Evolutionary conservation across 495 filamentous ascomycete species (phyloP).

Genomic region (Beverwykella pulmonaria): DNA sequence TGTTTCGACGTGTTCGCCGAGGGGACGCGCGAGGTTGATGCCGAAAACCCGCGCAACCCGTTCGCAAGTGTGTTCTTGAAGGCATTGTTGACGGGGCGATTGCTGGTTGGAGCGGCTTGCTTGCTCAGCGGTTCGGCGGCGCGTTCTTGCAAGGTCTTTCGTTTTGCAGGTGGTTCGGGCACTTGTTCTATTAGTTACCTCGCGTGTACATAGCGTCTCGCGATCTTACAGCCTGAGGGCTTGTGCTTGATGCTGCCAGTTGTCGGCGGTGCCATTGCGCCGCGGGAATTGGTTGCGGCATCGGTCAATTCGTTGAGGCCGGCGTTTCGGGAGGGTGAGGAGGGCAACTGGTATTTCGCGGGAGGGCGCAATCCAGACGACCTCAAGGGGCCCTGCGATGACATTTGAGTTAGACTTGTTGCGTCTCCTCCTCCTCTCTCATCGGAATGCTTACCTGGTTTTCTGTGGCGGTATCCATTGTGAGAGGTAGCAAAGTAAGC

Average conservation of each 20-base stretch:
- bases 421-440: not conserved
- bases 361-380: conserved; percentile 28
- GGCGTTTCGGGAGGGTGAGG: conserved; percentile 4
- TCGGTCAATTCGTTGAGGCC: conserved; percentile 31
- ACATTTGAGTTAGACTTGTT: conserved; percentile 24
- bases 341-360: conserved; percentile 16
- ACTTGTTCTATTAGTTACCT: conserved; percentile 22
- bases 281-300: conserved; percentile 25
- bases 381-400: conserved; percentile 15
- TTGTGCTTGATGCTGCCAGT: conserved; percentile 28
- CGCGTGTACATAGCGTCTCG: not conserved
- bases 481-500: not conserved
- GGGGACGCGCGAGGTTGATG: conserved; percentile 27
- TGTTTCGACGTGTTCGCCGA: conserved; percentile 12
- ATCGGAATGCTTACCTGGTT: conserved; percentile 32
- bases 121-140: conserved; percentile 33
- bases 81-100: conserved; percentile 18
- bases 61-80: conserved; percentile 23
- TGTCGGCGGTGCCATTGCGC: conserved; percentile 18
- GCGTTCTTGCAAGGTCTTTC: conserved; percentile 34
- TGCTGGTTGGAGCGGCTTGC: conserved; percentile 23
- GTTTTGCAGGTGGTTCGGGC: conserved; percentile 38
- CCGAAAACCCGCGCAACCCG: conserved; percentile 11
- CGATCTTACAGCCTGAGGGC: conserved; percentile 14
- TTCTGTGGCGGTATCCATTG: conserved; percentile 33